phyloP scores from a whole-genome alignment of 2,329 filamentous ascomycete genomes.

The Pseudogymnoascus sp. region DNA sequence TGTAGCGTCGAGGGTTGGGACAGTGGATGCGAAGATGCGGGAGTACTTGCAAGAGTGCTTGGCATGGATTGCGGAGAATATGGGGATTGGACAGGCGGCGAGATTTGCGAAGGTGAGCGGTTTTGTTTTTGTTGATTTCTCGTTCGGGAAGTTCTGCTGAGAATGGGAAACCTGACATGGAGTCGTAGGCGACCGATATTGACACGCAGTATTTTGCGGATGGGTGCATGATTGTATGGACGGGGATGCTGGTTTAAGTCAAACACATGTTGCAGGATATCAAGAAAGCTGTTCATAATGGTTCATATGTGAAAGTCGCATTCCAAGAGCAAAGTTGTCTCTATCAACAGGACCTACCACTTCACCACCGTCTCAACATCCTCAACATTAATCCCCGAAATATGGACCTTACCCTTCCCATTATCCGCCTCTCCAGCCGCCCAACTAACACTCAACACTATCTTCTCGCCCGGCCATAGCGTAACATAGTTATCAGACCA shows the following conservation, averaged over 20 bases:
- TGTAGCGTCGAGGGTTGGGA: constrained; percentile 14
- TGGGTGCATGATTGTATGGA: constrained; percentile 20
- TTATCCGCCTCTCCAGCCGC: constrained; percentile 10
- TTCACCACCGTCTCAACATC: not conserved
- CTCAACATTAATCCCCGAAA: constrained; percentile 5
- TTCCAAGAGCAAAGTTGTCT: not conserved
- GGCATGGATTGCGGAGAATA: constrained; percentile 21
- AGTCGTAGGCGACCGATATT: constrained; percentile 9
- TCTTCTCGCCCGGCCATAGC: constrained; percentile 46
- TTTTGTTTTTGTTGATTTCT: not conserved
- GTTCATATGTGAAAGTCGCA: not conserved
- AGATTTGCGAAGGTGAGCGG: constrained; percentile 20
- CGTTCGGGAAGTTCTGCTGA: not conserved
- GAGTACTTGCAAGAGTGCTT: constrained; percentile 18
- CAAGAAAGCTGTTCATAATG: not conserved
- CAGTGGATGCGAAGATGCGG: constrained; percentile 13
- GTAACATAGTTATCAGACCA: constrained; percentile 59
- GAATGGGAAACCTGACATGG: not conserved
- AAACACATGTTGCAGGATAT: not conserved
- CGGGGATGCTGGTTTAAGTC: constrained; percentile 13
- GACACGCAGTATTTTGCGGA: constrained; percentile 15
- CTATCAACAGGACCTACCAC: not conserved
- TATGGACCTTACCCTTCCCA: constrained; percentile 1
- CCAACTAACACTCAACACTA: constrained; percentile 31
- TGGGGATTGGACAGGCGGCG: constrained; percentile 23